Conservation (phyloP, 106 monocot genomes). For the Agapanthus africanus region DNA sequence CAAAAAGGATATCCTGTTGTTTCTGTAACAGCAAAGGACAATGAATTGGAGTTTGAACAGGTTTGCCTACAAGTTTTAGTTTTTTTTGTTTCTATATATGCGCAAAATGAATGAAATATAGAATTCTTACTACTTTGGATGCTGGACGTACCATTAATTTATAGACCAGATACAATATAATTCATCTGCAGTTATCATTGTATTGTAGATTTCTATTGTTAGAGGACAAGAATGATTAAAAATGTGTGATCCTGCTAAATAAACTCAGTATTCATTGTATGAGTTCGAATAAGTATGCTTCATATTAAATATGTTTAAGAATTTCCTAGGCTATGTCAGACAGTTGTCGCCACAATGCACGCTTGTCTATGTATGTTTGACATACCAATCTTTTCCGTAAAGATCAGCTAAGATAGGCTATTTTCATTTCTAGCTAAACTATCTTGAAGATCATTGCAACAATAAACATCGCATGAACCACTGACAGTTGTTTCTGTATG, state of each 20-base stretch:
- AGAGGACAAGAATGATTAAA: not conserved
- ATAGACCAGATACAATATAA: not conserved
- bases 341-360: not conserved
- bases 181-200: not conserved
- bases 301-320: not conserved
- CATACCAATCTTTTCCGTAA: not conserved
- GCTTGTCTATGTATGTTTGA: not conserved
- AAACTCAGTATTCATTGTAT: not conserved
- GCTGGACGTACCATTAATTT: not conserved
- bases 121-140: not conserved
- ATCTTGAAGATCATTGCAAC: not conserved
- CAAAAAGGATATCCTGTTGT: conserved; percentile 94
- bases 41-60: conserved; percentile 63
- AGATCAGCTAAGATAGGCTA: not conserved
- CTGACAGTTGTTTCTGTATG: not conserved
- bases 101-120: not conserved
- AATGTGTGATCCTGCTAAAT: not conserved
- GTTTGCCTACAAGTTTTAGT: conserved; percentile 25
- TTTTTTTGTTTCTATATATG: not conserved
- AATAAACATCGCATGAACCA: not conserved
- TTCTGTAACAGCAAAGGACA: conserved; percentile 35
- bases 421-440: not conserved
- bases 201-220: not conserved
- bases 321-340: not conserved
- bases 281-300: not conserved